These are phyloP conservation scores for Selaginella moellendorffii DNA, from an alignment of 75 land plant species.

Conservation along the genomic window DNA sequence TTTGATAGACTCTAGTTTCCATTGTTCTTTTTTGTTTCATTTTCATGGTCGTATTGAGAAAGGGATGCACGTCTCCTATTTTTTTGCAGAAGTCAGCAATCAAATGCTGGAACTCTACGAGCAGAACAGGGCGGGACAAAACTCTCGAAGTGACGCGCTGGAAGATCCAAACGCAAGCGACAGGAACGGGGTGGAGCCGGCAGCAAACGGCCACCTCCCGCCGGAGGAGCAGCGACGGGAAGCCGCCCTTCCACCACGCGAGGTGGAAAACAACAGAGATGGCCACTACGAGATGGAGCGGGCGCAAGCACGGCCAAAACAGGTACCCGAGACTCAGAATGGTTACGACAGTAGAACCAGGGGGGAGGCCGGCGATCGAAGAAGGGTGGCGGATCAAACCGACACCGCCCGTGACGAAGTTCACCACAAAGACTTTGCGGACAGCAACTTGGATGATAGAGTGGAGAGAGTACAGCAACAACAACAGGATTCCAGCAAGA, in stretches of 20 bases:
- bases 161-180: background rate
- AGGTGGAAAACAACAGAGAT: background rate
- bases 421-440: too few species aligned
- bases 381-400: too few species aligned
- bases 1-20: background rate
- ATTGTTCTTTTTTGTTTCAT: background rate
- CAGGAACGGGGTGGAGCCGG: background rate
- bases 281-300: background rate
- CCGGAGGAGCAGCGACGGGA: background rate
- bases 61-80: background rate
- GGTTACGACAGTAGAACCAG: too few species aligned
- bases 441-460: too few species aligned
- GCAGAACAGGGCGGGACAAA: background rate
- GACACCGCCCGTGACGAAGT: too few species aligned
- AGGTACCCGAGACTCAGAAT: too few species aligned
- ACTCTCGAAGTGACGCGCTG: background rate
- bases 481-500: too few species aligned
- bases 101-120: background rate
- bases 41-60: background rate
- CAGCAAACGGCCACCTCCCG: background rate
- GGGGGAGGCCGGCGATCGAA: too few species aligned
- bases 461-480: too few species aligned
- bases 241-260: background rate
- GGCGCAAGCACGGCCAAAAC: too few species aligned
- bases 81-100: background rate